Conservation (phyloP, 768 basidiomycete genomes). For the Lenzites betulinus region DNA sequence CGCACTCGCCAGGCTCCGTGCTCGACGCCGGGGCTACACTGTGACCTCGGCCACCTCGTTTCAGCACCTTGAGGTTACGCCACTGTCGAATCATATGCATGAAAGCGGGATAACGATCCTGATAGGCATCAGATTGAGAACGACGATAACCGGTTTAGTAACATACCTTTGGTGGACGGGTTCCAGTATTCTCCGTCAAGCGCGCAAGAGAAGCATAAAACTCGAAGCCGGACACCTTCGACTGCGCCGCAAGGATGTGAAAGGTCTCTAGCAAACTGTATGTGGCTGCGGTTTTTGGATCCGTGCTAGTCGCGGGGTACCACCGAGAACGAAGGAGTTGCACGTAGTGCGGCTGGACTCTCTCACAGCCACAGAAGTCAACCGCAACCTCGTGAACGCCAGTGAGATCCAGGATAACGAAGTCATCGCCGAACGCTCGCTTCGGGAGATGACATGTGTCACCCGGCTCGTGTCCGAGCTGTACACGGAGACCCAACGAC, state of each 20-base stretch:
- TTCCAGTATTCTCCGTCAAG: neutral
- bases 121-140: neutral
- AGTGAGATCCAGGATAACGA: conserved; percentile 28
- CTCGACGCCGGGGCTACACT: conserved; percentile 14
- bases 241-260: neutral
- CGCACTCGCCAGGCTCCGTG: conserved; percentile 15
- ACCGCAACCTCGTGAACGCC: conserved; percentile 31
- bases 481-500: conserved; percentile 24
- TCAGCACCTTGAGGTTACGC: conserved; percentile 25
- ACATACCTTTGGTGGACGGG: neutral
- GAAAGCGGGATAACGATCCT: conserved; percentile 25
- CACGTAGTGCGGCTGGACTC: neutral
- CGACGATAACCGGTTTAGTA: neutral
- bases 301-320: neutral
- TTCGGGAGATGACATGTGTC: conserved; percentile 12
- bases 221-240: neutral
- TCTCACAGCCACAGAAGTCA: conserved; percentile 30
- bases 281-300: neutral
- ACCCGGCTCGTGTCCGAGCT: conserved; percentile 30
- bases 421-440: neutral
- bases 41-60: conserved; percentile 26
- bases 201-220: neutral
- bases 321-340: neutral
- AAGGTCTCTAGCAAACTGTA: neutral
- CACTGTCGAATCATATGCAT: conserved; percentile 20